phyloP scores from a whole-genome alignment of 345 rosid genomes.

The Geranium rotundifolium region DNA sequence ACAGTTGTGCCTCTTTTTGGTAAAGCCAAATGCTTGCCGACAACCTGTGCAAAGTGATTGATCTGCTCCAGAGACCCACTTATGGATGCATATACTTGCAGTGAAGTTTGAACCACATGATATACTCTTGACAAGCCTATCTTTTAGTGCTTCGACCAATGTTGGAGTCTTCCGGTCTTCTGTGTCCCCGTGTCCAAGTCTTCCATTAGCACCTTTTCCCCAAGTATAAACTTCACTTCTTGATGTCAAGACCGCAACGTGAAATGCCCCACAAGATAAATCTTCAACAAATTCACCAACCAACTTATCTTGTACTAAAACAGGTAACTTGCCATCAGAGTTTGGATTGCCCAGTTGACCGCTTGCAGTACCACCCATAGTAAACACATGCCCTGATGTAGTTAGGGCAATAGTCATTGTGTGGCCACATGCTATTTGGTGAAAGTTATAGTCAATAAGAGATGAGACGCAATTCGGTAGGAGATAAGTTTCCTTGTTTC shows the following conservation, averaged over 20 bases:
- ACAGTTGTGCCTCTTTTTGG: slow-evolving; percentile 89
- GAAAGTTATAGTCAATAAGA: slow-evolving; percentile 83
- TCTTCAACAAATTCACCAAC: slow-evolving; percentile 96
- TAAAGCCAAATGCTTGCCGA: slow-evolving; percentile 87
- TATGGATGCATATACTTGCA: slow-evolving; percentile 83
- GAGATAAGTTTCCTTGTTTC: slow-evolving; percentile 69
- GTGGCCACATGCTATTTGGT: slow-evolving; percentile 78
- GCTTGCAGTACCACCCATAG: slow-evolving; percentile 65
- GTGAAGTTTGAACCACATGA: slow-evolving; percentile 91
- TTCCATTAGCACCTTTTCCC: slow-evolving; percentile 93
- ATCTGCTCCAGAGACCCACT: slow-evolving; percentile 92
- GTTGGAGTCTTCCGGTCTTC: slow-evolving; percentile 73
- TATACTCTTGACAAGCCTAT: slow-evolving; percentile 76
- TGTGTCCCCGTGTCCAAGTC: slow-evolving; percentile 76
- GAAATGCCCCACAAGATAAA: slow-evolving; percentile 79
- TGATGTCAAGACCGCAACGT: slow-evolving; percentile 73
- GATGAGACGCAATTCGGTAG: slow-evolving; percentile 79
- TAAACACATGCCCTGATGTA: slow-evolving; percentile 18
- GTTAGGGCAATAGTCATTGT: slow-evolving; percentile 75
- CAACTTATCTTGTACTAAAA: slow-evolving; percentile 70
- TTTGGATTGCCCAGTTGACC: slow-evolving; percentile 73
- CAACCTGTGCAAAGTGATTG: slow-evolving; percentile 91
- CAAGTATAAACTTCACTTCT: slow-evolving; percentile 92
- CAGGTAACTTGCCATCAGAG: slow-evolving; percentile 63
- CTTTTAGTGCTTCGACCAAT: slow-evolving; percentile 68